Evolutionary conservation across 78 protist genomes (phyloP).

Genomic region (Polysphondylium violaceum): DNA sequence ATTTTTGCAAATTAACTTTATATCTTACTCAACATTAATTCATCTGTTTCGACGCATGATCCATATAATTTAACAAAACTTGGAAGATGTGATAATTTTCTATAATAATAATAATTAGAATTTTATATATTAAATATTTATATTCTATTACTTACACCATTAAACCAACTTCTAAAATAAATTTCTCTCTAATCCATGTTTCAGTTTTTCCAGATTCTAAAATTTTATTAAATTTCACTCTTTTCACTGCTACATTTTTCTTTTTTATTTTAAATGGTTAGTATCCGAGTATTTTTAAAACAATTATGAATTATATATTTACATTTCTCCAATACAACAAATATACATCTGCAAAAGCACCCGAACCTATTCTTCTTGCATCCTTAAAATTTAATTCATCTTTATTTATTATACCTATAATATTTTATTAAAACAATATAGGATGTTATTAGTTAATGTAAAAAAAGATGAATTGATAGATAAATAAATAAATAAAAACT

Average conservation of each 20-base stretch:
- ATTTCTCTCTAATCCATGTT: conserved; percentile 64
- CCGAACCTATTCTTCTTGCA: conserved; percentile 66
- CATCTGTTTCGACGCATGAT: conserved; percentile 51
- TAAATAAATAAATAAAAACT: not conserved
- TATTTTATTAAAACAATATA: not conserved
- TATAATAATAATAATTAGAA: not conserved
- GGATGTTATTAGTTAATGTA: not conserved
- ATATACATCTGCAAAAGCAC: conserved; percentile 81
- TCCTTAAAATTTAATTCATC: conserved; percentile 37
- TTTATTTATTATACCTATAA: conserved; percentile 1
- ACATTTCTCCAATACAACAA: conserved; percentile 37
- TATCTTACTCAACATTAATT: conserved; percentile 39
- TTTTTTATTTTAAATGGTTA: not conserved
- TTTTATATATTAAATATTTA: not conserved
- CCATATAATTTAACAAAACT: conserved; percentile 78
- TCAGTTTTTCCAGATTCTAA: conserved; percentile 76
- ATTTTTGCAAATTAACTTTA: not conserved
- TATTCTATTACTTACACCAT: conserved; percentile 55
- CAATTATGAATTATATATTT: not conserved
- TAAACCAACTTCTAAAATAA: conserved; percentile 61
- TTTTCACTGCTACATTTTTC: conserved; percentile 67
- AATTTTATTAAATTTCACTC: conserved; percentile 63
- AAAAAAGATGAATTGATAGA: not conserved
- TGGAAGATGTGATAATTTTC: conserved; percentile 59
- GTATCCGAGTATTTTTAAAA: too few species aligned